phyloP scores from a whole-genome alignment of 2,329 filamentous ascomycete genomes.

The Pezizomycotina sp. region DNA sequence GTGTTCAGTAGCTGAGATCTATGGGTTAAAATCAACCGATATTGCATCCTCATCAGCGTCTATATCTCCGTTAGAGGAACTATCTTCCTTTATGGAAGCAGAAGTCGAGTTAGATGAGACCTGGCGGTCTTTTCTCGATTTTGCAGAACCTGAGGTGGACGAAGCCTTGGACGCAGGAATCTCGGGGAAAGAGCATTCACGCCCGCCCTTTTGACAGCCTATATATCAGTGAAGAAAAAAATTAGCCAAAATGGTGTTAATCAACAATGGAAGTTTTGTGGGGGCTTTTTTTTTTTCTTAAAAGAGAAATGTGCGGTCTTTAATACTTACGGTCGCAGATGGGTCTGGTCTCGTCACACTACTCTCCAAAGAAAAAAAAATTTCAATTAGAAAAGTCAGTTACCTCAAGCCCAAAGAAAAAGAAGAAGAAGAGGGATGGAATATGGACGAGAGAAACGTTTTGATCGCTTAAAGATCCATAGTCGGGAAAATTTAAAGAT shows the following conservation, averaged over 20 bases:
- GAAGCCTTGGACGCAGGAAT: slow-evolving; percentile 30
- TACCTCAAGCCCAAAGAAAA: too few species aligned
- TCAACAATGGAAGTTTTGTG: slow-evolving; percentile 6
- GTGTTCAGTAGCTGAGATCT: too few species aligned
- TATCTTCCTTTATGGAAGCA: slow-evolving; percentile 24
- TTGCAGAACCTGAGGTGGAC: slow-evolving; percentile 12
- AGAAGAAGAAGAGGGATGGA: too few species aligned
- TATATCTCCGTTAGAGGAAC: slow-evolving; percentile 38
- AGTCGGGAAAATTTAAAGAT: too few species aligned
- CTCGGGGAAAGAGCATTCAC: slow-evolving; percentile 83
- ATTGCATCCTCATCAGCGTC: slow-evolving; percentile 36
- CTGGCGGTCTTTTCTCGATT: slow-evolving; percentile 21
- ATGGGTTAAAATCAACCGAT: too few species aligned
- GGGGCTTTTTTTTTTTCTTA: too few species aligned
- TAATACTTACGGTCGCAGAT: slow-evolving; percentile 55
- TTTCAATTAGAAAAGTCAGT: not conserved
- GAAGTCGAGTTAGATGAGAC: too few species aligned
- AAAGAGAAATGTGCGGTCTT: too few species aligned
- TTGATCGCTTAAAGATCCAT: too few species aligned
- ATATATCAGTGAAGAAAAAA: slow-evolving; percentile 11
- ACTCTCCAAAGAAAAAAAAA: slow-evolving; percentile 6
- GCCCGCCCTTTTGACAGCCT: slow-evolving; percentile 82
- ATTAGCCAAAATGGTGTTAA: slow-evolving; percentile 1
- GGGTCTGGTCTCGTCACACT: slow-evolving; percentile 85
- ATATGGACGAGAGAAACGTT: too few species aligned